Evolutionary conservation across 352 stramenopile species (phyloP).

Genomic region (Halophytophthora batemanensis): DNA sequence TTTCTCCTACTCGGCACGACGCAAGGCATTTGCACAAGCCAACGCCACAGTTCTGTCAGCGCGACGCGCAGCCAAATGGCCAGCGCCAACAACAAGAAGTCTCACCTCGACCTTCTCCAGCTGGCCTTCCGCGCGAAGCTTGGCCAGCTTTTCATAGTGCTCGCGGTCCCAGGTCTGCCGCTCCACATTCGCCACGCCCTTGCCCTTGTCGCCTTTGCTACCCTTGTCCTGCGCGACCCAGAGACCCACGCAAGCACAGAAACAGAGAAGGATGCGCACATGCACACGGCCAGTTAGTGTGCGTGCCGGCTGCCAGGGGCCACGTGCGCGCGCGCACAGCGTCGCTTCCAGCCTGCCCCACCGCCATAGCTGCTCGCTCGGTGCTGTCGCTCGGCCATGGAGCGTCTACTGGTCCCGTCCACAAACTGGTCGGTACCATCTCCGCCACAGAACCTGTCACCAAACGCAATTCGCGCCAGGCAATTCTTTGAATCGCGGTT

Average conservation of each 20-base stretch:
- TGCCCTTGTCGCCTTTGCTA: constrained; percentile 21
- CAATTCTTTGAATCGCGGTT: too few species aligned
- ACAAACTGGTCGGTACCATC: too few species aligned
- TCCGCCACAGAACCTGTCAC: too few species aligned
- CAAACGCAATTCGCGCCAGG: too few species aligned
- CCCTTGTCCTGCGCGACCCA: constrained; percentile 32
- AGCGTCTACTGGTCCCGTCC: too few species aligned
- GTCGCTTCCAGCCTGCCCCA: background rate
- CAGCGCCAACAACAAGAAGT: background rate
- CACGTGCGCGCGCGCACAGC: background rate
- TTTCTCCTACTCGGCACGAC: constrained; percentile 30
- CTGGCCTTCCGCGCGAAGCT: constrained; percentile 69
- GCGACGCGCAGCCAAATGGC: background rate
- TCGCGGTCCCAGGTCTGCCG: constrained; percentile 81
- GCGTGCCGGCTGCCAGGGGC: background rate
- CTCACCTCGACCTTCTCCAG: constrained; percentile 50
- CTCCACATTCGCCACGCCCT: constrained; percentile 78
- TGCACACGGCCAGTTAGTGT: background rate
- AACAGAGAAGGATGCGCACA: background rate
- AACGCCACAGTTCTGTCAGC: background rate
- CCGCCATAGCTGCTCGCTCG: background rate
- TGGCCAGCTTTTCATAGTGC: constrained; percentile 74
- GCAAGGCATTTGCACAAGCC: background rate
- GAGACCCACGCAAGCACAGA: background rate
- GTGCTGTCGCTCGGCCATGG: too few species aligned